Conservation (phyloP, 352 stramenopile species). For the Plasmopara halstedii region DNA sequence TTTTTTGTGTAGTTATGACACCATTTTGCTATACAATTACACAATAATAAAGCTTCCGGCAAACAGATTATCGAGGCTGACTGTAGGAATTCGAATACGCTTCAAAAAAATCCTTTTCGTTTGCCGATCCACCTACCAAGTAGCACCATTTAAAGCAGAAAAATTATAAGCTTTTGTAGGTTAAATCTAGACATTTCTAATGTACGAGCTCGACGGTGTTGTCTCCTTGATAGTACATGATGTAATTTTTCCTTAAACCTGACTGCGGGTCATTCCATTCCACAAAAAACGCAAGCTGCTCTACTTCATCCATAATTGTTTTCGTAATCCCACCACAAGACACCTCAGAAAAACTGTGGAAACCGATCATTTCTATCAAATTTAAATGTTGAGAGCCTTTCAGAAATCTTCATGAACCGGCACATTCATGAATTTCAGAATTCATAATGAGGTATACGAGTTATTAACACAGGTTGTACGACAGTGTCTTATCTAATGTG, state of each 20-base stretch:
- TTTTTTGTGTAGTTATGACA: too few species aligned
- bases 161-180: background rate
- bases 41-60: slow-evolving; percentile 62
- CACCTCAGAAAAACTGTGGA: background rate
- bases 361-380: slow-evolving; percentile 6
- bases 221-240: slow-evolving; percentile 67
- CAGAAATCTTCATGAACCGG: slow-evolving; percentile 15
- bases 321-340: background rate
- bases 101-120: slow-evolving; percentile 68
- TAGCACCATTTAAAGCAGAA: background rate
- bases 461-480: background rate
- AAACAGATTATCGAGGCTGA: slow-evolving; percentile 59
- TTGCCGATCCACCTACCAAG: slow-evolving; percentile 45
- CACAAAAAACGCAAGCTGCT: slow-evolving; percentile 64
- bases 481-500: background rate
- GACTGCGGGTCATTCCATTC: slow-evolving; percentile 77
- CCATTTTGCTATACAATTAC: slow-evolving; percentile 14
- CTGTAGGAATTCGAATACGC: slow-evolving; percentile 60
- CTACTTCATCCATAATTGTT: slow-evolving; percentile 37
- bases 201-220: slow-evolving; percentile 64
- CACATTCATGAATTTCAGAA: slow-evolving; percentile 5
- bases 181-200: background rate
- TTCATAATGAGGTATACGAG: slow-evolving; percentile 11
- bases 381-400: slow-evolving; percentile 18
- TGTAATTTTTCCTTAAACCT: slow-evolving; percentile 56